Base-by-base conservation (phyloP, 2,329 filamentous ascomycete genomes). In the Colletotrichum caudatum region DNA sequence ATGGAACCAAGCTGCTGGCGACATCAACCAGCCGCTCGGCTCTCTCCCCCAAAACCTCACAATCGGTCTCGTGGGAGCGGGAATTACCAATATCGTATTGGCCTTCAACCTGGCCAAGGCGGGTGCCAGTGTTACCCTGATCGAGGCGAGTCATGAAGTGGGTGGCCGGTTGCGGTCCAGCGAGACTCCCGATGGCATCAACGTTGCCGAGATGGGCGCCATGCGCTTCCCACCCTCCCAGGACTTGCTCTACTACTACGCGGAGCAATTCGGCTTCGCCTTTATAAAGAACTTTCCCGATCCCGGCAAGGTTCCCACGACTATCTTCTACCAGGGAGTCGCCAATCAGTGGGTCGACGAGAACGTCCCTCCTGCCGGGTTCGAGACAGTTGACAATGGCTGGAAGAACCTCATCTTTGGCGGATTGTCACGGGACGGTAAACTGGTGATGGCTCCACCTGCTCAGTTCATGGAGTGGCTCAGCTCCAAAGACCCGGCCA, bases 161-260 rank as follows among this genome's bases (percentile, higher is more conserved):
- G 46, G 46, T 23, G 46, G 46, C 46, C 46, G 46, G 2, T 18
- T 48, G 20, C 8, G 58, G 29, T 41, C 63, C 9, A 39, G 44
- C 5, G 41, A 29, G 20, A 59, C 53, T 16, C n/a, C 63, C 20
- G 63, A 65, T 20, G 63, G 63, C 14, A 41, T 65, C 29, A 65
- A 65, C 53, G 53, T 65, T 9, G 63, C 63, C 9, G 63, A 65
- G 53, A 65, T 65, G 63, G 63, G 63, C n/a, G 63, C 63, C 20
- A 65, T 65, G 63, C 51, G 63, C 51, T 65, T 59, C 39, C 63
- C 63, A 1, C 63, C 63, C 11, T 65, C 63, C 14, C 53, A 65
- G 44, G 63, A 59, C n/a, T 35, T 65, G 26, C 63, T 65, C 39
- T 65, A 65, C 53, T 65, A 65, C 53, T 65, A 65, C 53, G 63